phyloP scores from a whole-genome alignment of 805 yeast genomes.

The Wickerhamomyces chaumierensis region DNA sequence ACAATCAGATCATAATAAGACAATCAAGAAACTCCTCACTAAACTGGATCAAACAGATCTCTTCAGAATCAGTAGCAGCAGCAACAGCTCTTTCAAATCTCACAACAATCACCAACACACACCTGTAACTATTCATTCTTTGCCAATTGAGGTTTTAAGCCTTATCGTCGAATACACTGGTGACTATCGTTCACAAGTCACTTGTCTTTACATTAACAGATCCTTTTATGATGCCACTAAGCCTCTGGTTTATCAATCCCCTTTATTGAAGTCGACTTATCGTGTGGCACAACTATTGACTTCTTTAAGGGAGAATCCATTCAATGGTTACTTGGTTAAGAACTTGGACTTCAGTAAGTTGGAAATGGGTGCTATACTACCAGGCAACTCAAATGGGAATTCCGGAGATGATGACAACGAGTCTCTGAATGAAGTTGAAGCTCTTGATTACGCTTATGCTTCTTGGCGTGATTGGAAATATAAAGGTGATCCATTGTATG shows the following conservation, averaged over 20 bases:
- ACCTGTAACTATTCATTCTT: constrained; percentile 15
- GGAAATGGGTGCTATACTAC: constrained; percentile 25
- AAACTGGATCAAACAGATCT: constrained; percentile 18
- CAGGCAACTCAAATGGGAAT: constrained; percentile 7
- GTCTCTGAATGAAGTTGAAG: constrained; percentile 5
- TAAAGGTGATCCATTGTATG: constrained; percentile 59
- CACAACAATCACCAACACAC: constrained; percentile 1
- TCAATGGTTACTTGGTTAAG: constrained; percentile 46
- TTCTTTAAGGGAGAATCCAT: constrained; percentile 42
- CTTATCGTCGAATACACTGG: constrained; percentile 18
- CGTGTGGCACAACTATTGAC: constrained; percentile 74
- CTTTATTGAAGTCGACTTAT: constrained; percentile 58
- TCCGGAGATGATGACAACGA: constrained; percentile 9
- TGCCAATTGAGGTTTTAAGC: constrained; percentile 24
- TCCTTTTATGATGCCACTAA: constrained; percentile 40
- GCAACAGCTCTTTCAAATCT: not conserved
- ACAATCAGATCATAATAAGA: constrained; percentile 20
- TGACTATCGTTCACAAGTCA: constrained; percentile 30
- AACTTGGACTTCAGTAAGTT: constrained; percentile 45
- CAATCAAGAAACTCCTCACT: constrained; percentile 20
- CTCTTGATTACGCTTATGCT: constrained; percentile 36
- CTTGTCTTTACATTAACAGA: constrained; percentile 39
- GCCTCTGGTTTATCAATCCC: constrained; percentile 40
- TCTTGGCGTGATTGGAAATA: constrained; percentile 93
- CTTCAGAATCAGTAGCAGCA: too few relatives aligned